Evolutionary conservation across 352 stramenopile genomes (phyloP).

Genomic region (Thalassiosira oceanica): DNA sequence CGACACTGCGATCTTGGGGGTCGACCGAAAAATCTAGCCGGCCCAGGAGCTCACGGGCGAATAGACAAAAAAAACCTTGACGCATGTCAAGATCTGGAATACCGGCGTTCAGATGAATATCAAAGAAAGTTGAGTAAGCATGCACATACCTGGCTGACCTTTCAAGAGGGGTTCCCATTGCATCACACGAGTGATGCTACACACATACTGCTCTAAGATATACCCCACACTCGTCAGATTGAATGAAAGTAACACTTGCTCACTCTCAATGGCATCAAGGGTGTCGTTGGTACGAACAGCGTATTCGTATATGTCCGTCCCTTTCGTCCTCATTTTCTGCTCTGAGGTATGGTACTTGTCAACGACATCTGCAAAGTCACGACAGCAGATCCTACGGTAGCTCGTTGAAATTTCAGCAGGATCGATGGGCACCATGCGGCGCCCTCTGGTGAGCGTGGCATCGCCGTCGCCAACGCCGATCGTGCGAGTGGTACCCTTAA

Average conservation of each 20-base stretch:
- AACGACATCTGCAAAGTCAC: conserved; percentile 42
- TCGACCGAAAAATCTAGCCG: conserved; percentile 42
- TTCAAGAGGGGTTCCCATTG: conserved; percentile 18
- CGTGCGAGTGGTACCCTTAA: no score
- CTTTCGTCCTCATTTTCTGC: conserved; percentile 10
- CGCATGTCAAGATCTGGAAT: conserved; percentile 18
- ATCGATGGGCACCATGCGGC: conserved; percentile 39
- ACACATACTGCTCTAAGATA: conserved; percentile 47
- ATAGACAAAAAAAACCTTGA: conserved; percentile 29
- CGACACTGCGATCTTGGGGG: conserved; percentile 10
- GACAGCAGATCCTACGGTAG: conserved; percentile 40
- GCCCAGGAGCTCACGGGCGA: conserved; percentile 43
- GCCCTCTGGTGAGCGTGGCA: background rate
- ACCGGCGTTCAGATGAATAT: no score
- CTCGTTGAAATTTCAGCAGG: conserved; percentile 27
- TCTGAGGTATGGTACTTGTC: conserved; percentile 55
- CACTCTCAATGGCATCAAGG: conserved; percentile 42
- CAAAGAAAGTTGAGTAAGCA: no score
- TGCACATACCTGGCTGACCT: background rate
- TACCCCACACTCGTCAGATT: conserved; percentile 30
- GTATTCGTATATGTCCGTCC: conserved; percentile 31
- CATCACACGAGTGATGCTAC: conserved; percentile 25
- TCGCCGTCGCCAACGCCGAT: background rate
- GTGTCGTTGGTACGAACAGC: conserved; percentile 44
- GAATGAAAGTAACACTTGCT: conserved; percentile 26